Percentiles rank a stretch among this genome's conserved stretches.
phyloP scores from a whole-genome alignment of 2,329 filamentous ascomycete species.

The Aphanoascus verrucosus region DNA sequence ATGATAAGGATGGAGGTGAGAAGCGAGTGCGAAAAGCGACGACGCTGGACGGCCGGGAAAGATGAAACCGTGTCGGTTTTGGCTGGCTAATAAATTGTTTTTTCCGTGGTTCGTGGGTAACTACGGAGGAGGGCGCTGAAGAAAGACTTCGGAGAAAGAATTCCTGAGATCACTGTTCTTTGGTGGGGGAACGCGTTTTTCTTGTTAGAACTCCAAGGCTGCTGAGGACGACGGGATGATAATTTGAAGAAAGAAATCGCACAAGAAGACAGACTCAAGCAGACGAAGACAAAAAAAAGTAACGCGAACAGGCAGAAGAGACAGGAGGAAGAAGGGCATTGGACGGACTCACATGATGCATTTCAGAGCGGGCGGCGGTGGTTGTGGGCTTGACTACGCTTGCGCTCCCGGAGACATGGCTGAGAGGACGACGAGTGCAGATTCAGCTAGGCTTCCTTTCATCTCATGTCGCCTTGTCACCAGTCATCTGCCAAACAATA shows the following conservation, averaged over 20 bases:
- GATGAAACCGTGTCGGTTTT: conserved; percentile 11
- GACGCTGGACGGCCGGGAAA: not conserved
- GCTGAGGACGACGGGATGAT: not conserved
- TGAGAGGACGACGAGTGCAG: not conserved
- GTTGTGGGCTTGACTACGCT: not conserved
- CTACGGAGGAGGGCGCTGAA: not conserved
- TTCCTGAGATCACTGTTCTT: conserved; percentile 3
- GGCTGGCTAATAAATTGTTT: conserved; percentile 3
- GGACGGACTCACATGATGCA: not conserved
- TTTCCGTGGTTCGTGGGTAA: conserved; percentile 7
- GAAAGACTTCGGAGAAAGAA: not conserved
- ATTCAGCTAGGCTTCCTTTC: too few species aligned
- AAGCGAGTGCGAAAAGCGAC: not conserved
- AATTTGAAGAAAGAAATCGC: not conserved
- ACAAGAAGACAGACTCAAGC: not conserved
- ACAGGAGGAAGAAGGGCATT: conserved; percentile 9
- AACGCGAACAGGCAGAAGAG: conserved; percentile 11
- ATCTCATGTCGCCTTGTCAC: not conserved
- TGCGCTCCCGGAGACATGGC: not conserved
- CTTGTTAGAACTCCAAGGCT: conserved; percentile 1
- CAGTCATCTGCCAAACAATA: not conserved
- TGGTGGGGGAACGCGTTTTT: not conserved
- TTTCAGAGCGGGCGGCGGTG: not conserved
- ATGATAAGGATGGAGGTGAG: not conserved
- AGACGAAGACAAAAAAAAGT: conserved; percentile 12